Evolutionary conservation across 139 green algal species (phyloP), one percentile per base, ranked within the genome.

Genomic region (Pleodorina starrii): DNA sequence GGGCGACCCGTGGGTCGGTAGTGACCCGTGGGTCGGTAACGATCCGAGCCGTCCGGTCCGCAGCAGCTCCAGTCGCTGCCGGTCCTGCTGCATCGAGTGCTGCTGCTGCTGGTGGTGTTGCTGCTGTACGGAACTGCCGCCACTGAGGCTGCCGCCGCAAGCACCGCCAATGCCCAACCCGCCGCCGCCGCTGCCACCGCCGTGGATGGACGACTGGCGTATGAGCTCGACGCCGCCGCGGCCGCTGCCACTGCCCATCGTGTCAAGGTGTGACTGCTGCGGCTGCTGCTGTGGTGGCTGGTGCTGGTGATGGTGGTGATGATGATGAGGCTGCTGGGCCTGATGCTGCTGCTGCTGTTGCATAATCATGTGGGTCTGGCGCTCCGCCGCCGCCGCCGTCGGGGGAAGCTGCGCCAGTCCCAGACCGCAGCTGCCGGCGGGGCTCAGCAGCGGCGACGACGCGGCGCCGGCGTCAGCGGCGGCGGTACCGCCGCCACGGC

Each of bases 61-160:
- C 79, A 74, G 9, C n/a, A 85, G 38, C 21, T 85, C 78, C 14
- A 17, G 23, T 2, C 79, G 57, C 19, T 86, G 57, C 79, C 21
- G 38, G 27, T 86, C 57, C 0, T 51, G 54, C 29, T 54, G 48
- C 57, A 51, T 27, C n/a, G n/a, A n/a, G n/a, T n/a, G n/a, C n/a
- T n/a, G n/a, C n/a, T n/a, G n/a, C n/a, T n/a, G n/a, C n/a, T n/a
- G n/a, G n/a, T n/a, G n/a, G n/a, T n/a, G n/a, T 46, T 75, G 59
- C 19, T 87, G 66, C 85, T 60, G 77, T 25, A 68, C 6, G 32
- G 42, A 69, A 14, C 57, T 63, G n/a, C 66, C 66, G 82, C 82
- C 82, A 66, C 82, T 80, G 11, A 48, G 35, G 35, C 76, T 23
- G 14, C 46, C 32, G 48, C 27, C 14, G 44, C 11, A 3, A 27